A percentile compares a stretch with the other conserved stretches of the same genome.
Evolutionary conservation across 257 asterid genomes (phyloP).

Genomic region (Capsicum chinense): DNA sequence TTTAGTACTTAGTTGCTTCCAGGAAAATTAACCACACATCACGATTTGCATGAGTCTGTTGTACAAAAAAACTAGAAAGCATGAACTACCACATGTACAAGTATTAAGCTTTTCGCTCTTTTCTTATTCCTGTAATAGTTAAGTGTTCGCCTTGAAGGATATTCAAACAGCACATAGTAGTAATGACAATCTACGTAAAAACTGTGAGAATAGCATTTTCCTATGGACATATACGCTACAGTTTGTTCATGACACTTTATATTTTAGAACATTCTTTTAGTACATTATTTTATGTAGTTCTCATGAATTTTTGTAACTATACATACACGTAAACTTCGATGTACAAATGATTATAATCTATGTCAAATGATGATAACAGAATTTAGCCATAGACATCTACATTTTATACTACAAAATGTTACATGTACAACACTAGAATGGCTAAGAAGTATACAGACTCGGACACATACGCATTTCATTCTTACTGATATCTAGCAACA

Average conservation of each 20-base stretch:
- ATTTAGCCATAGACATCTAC: background rate
- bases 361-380: background rate
- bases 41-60: background rate
- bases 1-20: background rate
- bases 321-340: background rate
- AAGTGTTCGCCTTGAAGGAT: background rate
- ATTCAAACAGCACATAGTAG: constrained; percentile 3
- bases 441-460: background rate
- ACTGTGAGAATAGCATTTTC: background rate
- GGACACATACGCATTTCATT: background rate
- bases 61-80: background rate
- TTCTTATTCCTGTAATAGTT: background rate
- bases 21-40: background rate
- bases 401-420: background rate
- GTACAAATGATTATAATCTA: background rate
- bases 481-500: background rate
- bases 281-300: background rate
- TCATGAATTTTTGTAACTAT: background rate
- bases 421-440: too few species aligned
- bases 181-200: background rate
- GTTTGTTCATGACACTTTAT: background rate
- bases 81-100: background rate
- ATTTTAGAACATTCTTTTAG: background rate
- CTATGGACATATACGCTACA: background rate
- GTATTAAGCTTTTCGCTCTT: background rate